A percentile compares a stretch with the other conserved stretches of the same genome.
Evolutionary conservation across 352 stramenopile species (phyloP).

Genomic region (Globisporangium recalcitrans): DNA sequence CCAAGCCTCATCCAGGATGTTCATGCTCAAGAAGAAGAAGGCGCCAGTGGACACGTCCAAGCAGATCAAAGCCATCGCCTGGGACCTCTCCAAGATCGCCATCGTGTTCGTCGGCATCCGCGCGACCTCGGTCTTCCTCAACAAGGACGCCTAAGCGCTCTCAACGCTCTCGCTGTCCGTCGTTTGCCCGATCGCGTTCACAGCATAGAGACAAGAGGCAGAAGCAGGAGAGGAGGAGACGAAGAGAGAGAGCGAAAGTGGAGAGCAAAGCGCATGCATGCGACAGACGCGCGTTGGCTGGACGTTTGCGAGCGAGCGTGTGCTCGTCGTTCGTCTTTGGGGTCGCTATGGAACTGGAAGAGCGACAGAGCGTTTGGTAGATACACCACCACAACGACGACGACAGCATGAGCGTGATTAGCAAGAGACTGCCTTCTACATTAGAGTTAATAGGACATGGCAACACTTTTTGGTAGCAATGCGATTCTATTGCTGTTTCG

Average conservation of each 20-base stretch:
- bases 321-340: no score
- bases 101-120: slow-evolving; percentile 71
- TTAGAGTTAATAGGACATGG: not conserved
- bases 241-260: not conserved
- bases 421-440: not conserved
- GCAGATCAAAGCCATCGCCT: slow-evolving; percentile 69
- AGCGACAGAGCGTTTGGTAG: no score
- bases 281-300: not conserved
- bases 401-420: no score
- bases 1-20: slow-evolving; percentile 33
- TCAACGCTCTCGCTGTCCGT: no score
- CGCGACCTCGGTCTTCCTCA: slow-evolving; percentile 63
- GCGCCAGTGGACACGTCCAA: slow-evolving; percentile 71
- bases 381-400: no score
- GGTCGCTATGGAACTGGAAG: no score
- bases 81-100: slow-evolving; percentile 74
- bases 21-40: slow-evolving; percentile 89
- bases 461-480: not conserved
- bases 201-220: not conserved
- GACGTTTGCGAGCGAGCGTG: not conserved
- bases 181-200: not conserved
- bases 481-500: not conserved
- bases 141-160: slow-evolving; percentile 43
- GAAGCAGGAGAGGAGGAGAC: not conserved
- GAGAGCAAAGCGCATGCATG: no score